Conservation (phyloP, 2,329 filamentous ascomycete species). For the Lachnellula hyalina region DNA sequence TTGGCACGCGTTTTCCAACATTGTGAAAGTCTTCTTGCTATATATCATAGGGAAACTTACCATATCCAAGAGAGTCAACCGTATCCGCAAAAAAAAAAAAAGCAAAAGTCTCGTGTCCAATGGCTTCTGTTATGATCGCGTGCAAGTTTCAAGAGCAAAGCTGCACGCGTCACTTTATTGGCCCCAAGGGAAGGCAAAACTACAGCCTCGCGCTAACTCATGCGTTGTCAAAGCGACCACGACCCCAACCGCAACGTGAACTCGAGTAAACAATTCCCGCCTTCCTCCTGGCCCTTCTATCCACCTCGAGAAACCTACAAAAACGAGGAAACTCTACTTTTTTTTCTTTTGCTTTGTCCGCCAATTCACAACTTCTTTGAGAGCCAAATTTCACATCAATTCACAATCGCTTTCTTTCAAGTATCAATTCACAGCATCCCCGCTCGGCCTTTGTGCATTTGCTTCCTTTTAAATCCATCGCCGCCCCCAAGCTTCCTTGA, state of each 20-base stretch:
- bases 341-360: slow-evolving; percentile 12
- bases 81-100: background rate
- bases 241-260: background rate
- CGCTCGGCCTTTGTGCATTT: slow-evolving; percentile 7
- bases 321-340: slow-evolving; percentile 1
- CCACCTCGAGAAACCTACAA: slow-evolving; percentile 12
- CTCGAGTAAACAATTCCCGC: slow-evolving; percentile 7
- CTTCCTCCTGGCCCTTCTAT: background rate
- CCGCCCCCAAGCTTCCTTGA: slow-evolving; percentile 6
- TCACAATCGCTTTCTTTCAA: slow-evolving; percentile 19
- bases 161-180: slow-evolving; percentile 23
- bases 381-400: background rate
- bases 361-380: background rate
- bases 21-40: background rate
- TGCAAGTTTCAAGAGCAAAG: slow-evolving; percentile 22
- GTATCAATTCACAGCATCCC: slow-evolving; percentile 4
- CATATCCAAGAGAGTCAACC: slow-evolving; percentile 18
- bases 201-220: slow-evolving; percentile 5
- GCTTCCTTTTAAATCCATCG: slow-evolving; percentile 2
- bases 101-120: slow-evolving; percentile 20
- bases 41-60: slow-evolving; percentile 18
- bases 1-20: background rate
- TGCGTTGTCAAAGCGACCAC: slow-evolving; percentile 12
- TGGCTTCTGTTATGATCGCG: slow-evolving; percentile 24
- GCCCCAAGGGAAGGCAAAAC: background rate